These are phyloP conservation scores for Aspergillus nanangensis DNA, from an alignment of 495 filamentous ascomycete genomes.

Conservation along the genomic window DNA sequence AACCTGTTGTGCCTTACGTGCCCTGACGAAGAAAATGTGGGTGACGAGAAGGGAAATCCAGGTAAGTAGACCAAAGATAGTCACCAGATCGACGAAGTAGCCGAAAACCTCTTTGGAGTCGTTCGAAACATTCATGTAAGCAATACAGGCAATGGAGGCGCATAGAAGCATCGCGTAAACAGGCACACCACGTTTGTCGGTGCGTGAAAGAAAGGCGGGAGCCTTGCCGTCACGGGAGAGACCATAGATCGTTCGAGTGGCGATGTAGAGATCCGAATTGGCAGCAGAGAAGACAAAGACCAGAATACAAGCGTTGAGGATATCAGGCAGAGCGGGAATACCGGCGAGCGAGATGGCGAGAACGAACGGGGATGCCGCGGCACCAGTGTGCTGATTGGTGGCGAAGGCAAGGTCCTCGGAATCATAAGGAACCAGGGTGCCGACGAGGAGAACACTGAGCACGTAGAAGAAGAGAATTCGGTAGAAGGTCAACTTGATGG, in stretches of 20 bases:
- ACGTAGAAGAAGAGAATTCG: slow-evolving; percentile 82
- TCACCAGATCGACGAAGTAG: slow-evolving; percentile 83
- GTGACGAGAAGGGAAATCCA: slow-evolving; percentile 83
- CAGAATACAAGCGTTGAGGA: slow-evolving; percentile 66
- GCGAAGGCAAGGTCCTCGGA: slow-evolving; percentile 51
- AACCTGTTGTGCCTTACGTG: slow-evolving; percentile 69
- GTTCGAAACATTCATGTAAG: slow-evolving; percentile 72
- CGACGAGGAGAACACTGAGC: slow-evolving; percentile 47
- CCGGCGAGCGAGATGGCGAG: slow-evolving; percentile 52
- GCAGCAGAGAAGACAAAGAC: slow-evolving; percentile 75
- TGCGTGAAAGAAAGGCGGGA: slow-evolving; percentile 63
- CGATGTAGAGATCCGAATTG: slow-evolving; percentile 74
- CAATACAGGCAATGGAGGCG: slow-evolving; percentile 60
- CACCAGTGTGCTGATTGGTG: slow-evolving; percentile 32
- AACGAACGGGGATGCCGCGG: slow-evolving; percentile 59
- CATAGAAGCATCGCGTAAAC: slow-evolving; percentile 60
- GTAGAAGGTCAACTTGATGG: slow-evolving; percentile 78
- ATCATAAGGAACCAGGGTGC: slow-evolving; percentile 55
- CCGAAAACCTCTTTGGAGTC: slow-evolving; percentile 66
- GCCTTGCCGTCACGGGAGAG: slow-evolving; percentile 75
- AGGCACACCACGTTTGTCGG: slow-evolving; percentile 73
- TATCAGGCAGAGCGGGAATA: slow-evolving; percentile 48
- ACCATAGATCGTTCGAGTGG: slow-evolving; percentile 74
- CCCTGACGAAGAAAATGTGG: slow-evolving; percentile 75
- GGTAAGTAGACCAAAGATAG: slow-evolving; percentile 74